Evolutionary conservation across 2,329 filamentous ascomycete genomes (phyloP), one percentile per base, ranked within the genome.

Genomic region (Epichloe amarillans): DNA sequence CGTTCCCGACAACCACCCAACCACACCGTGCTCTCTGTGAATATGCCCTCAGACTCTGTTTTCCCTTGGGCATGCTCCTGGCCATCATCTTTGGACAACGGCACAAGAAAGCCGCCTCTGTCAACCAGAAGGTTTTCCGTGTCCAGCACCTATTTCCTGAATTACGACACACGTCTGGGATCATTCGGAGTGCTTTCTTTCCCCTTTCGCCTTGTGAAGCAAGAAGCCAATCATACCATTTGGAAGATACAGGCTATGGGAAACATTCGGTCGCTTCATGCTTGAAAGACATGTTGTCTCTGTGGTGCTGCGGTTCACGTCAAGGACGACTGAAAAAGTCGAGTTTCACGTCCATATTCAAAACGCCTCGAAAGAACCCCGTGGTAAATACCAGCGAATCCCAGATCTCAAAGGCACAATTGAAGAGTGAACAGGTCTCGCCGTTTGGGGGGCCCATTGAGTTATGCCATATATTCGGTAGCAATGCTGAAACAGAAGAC

Each of bases 401-500:
- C 4, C 37, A 37, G 39, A 33, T 38, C 7, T 36, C 46, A 10
- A 43, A 46, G 41, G 15, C 41, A 15, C 47, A 47, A 30, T 17
- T 37, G 12, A 53, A 46, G 30, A 48, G 49, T 35, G 49, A 51
- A 30, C 49, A 47, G n/a, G 26, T 52, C 11, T 57, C 54, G 2
- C 54, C 55, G 2, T 54, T 48, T 43, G 54, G 51, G 53, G 54
- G 48, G 3, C 50, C 56, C 38, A 56, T 70, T 17, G 61, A 62
- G 46, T 57, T 65, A 6, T 61, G 58, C 19, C 61, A 67, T 17
- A 56, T 70, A 0, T 57, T 62, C 8, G 61, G 64, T 5, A 64
- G 69, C 30, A 66, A 73, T 46, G 70, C 70, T 3, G 66, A 69
- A 17, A 62, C 67, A 33, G 71, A 72, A n/a, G 65, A 66, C 11